Evolutionary conservation across 2,329 filamentous ascomycete species (phyloP), one percentile per base, ranked within the genome.

Genomic region (Curvularia sp.): DNA sequence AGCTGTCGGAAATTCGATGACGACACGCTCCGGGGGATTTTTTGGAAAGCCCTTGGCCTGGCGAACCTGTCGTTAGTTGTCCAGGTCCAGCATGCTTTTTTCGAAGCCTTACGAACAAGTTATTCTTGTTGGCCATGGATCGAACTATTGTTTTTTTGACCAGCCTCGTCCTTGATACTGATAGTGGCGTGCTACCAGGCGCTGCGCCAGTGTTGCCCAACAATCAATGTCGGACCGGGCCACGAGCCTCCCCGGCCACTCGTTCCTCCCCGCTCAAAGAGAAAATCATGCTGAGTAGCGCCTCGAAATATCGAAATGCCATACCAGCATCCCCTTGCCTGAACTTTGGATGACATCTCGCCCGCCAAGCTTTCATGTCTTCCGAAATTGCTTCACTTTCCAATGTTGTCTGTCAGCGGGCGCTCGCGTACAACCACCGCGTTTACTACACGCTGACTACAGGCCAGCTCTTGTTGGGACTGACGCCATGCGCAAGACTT

Each of bases 1-100:
- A 41, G 35, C 48, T n/a, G n/a, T 28, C 24, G 31, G 48, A 50
- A 30, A 50, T 50, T 41, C 22, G 22, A 50, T 50, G 48, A 50
- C 48, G 48, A 50, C 48, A 30, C 22, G 4, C 24, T 38, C 22
- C 33, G 48, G 35, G 24, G 24, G 10, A 24, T 20, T 28, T 20
- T 20, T 28, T 5, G 22, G 2, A 6, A 30, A 12, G 22, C 15
- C 31, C 39, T 50, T 41, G 22, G 18, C 30, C 41, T 41, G 4
- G 35, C 20, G 48, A 41, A 31, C 35, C 26, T 50, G 24, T 35
- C 48, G 48, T 28, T 28, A 20, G n/a, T 35, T 9, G 10, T 31
- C 26, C 33, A 38, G 18, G 18, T 18, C 18, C 18, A 18, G 35
- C 13, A 4, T 38, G 26, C 35, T 41, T 50, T 41, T 41, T 30